Base-by-base conservation (phyloP, 2,329 filamentous ascomycete genomes). In the Ilyonectria destructans region DNA sequence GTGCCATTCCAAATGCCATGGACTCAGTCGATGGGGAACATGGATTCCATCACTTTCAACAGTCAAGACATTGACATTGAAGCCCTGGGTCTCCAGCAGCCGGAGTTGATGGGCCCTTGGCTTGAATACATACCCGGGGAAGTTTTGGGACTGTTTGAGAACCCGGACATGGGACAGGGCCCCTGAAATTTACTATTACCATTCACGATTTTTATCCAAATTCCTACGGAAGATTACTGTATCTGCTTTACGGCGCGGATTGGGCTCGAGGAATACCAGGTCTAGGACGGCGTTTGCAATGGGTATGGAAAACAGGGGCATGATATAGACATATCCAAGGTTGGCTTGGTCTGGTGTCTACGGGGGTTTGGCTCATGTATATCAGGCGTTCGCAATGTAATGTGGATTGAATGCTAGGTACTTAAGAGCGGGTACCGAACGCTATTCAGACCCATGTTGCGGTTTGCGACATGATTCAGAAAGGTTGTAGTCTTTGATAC, bases 61-160 rank as follows among this genome's bases (percentile, higher is more conserved):
- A 92, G 89, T 67, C 92, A 93, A 70, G 92, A 95, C 71, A 89
- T 96, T 37, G 92, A 95, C 70, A 92, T 95, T 85, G 89, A 88
- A 26, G 83, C 88, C 5, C 81, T 95, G 19, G 90, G 89, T 0
- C 68, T 86, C 45, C 82, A 84, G 1, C 82, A 83, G 1, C 87
- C 90, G 17, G 91, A 93, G 49, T 88, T 93, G 80, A 89, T 92
- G 85, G 89, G 91, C 0, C 81, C 81, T 4, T 95, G 92, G 91
- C 83, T 95, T 12, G 92, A 94, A 74, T 93, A 93, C 67, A 82
- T 94, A 7, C 91, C 92, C 0, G 87, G 87, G 26, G 91, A 93
- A 75, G 86, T 93, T 67, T 75, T 92, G 45, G 86, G 85, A 35
- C 86, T 89, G 60, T 90, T 87, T 72, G 85, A 86, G 8, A 74